Evolutionary conservation across 345 rosid species (phyloP).

Genomic region (Salix koriyanagi): DNA sequence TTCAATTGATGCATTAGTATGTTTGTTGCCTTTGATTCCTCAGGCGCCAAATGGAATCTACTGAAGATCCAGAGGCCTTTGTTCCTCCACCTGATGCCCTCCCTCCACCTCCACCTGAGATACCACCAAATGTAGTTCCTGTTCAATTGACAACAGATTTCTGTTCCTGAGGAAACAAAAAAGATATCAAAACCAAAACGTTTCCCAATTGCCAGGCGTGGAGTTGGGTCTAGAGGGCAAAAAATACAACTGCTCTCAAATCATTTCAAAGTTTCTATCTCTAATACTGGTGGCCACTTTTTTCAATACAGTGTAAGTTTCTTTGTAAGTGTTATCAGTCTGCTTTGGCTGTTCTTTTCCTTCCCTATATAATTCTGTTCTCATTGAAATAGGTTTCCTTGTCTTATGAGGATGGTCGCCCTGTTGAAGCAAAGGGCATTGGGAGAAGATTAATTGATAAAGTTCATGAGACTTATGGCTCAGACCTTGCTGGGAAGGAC

Average conservation of each 20-base stretch:
- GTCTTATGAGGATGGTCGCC: constrained; percentile 14
- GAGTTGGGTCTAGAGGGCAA: constrained; percentile 20
- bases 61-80: constrained; percentile 4
- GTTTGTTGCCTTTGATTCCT: background rate
- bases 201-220: constrained; percentile 18
- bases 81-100: background rate
- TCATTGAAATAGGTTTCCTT: constrained; percentile 15
- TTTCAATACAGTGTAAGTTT: constrained; percentile 20
- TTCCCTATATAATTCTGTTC: background rate
- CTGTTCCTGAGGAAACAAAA: background rate
- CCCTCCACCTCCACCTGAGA: constrained; percentile 17
- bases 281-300: constrained; percentile 8
- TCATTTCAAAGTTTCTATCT: constrained; percentile 22
- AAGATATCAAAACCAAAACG: constrained; percentile 5
- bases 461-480: constrained; percentile 20
- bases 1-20: background rate
- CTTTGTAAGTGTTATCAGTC: background rate
- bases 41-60: constrained; percentile 11
- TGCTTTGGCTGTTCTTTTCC: background rate
- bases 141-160: background rate
- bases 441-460: constrained; percentile 23
- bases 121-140: constrained; percentile 14
- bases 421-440: constrained; percentile 20
- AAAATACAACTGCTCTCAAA: constrained; percentile 15
- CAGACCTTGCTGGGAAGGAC: constrained; percentile 19